Percentiles rank a stretch among this genome's conserved stretches.
phyloP scores from a whole-genome alignment of 2,329 filamentous ascomycete genomes.

The Aspergillus ruber region DNA sequence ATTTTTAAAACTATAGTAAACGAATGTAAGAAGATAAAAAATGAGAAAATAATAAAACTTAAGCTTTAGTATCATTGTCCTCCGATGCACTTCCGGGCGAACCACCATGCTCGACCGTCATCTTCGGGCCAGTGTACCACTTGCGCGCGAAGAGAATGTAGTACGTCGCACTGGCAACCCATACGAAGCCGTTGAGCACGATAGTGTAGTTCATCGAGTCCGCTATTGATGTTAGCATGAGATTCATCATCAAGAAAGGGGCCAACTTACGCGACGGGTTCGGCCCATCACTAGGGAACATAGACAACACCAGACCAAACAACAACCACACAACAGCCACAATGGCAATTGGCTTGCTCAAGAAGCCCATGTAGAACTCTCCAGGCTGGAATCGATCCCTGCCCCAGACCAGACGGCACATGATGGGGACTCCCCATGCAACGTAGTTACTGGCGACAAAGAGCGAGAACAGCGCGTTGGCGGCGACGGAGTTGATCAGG shows the following conservation, averaged over 20 bases:
- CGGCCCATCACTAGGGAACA: conserved; percentile 54
- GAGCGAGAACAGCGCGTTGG: conserved; percentile 52
- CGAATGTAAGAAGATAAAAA: neutral
- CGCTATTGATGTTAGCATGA: conserved; percentile 20
- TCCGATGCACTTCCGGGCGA: no score
- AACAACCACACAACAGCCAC: conserved; percentile 48
- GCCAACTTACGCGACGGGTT: conserved; percentile 40
- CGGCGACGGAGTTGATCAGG: conserved; percentile 52
- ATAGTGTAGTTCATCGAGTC: conserved; percentile 58
- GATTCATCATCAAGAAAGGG: neutral
- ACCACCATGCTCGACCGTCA: conserved; percentile 38
- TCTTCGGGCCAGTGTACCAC: conserved; percentile 57
- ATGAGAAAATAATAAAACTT: neutral
- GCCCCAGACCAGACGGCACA: conserved; percentile 54
- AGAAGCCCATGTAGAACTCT: conserved; percentile 52
- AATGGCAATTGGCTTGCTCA: conserved; percentile 50
- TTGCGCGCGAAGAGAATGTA: conserved; percentile 53
- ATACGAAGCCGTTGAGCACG: conserved; percentile 55
- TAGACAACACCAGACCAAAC: conserved; percentile 52
- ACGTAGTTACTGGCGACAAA: conserved; percentile 56
- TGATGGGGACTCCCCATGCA: conserved; percentile 54
- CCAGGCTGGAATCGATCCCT: conserved; percentile 52
- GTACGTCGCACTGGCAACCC: conserved; percentile 51
- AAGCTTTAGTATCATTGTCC: neutral
- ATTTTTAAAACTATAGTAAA: neutral